Base-by-base conservation (phyloP, 352 stramenopile species). In the Aphanomyces astaci region DNA sequence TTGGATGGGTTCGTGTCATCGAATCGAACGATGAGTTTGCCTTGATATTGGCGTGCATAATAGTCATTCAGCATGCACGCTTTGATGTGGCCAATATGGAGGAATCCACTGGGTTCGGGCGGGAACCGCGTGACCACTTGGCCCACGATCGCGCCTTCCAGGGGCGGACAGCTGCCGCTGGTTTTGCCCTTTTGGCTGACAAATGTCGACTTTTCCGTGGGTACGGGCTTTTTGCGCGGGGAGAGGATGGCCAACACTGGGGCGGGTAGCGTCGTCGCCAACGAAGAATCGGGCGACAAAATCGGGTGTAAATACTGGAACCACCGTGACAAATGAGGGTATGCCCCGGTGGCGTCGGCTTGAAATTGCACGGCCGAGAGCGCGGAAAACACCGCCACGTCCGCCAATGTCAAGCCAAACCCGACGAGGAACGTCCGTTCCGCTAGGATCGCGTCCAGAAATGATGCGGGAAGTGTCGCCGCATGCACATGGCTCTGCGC, bases 1-100 rank as follows among this genome's bases (percentile, higher is more conserved):
- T 99, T 99, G 72, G 82, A 96, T 15, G 98, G 98, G 80, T 99
- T 99, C 31, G 98, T 99, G 84, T 99, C 98, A 79, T 99, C 98
- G 70, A 99, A 99, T 27, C 97, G 90, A 30, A 99, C 80, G 62
- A 99, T 95, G 31, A 99, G 78, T 75, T 98, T 98, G 72, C 98
- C 98, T 59, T 98, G 87, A 79, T 98, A 98, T 71, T 97, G 92
- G 53, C 95, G 84, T 11, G 97, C 97, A 77, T 99, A 99, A 79
- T 98, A 99, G 75, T 99, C 87, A 84, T 99, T 99, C n/a, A 99
- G 79, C 71, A 99, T 86, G 48, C 96, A 96, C 30, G 98, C 97
- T 84, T 99, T 99, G 59, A 98, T 95, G 86, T 99, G 98, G 45
- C 96, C 96, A 73, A 99, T 98, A 83, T 99, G 98, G 45, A 99